Evolutionary conservation across 2,329 filamentous ascomycete species (phyloP).

Genomic region (Arthrinium puccinioides): DNA sequence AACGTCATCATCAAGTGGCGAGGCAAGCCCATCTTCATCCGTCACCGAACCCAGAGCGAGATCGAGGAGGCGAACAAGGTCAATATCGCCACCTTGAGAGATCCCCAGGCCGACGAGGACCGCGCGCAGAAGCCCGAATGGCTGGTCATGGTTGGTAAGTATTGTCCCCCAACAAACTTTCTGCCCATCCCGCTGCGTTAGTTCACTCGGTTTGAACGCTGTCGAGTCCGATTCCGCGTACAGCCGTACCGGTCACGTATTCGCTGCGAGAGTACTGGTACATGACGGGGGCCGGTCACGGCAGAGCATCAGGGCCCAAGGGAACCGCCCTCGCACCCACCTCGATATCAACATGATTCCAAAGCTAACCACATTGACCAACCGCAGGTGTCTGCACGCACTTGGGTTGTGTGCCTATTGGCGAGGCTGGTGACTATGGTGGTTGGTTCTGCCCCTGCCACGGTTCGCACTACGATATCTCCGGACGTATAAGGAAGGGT

Average conservation of each 20-base stretch:
- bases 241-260: no score
- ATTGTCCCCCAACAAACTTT: no score
- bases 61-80: constrained; percentile 91
- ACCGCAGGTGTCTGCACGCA: constrained; percentile 89
- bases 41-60: constrained; percentile 88
- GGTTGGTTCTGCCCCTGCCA: constrained; percentile 99
- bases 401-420: constrained; percentile 97
- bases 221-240: no score
- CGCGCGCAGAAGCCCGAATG: constrained; percentile 98
- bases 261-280: no score
- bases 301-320: no score
- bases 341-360: no score
- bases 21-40: constrained; percentile 99
- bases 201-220: no score
- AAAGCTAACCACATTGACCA: constrained; percentile 13
- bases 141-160: constrained; percentile 92
- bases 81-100: constrained; percentile 75
- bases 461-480: constrained; percentile 99
- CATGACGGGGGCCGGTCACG: no score
- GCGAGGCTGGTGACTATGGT: constrained; percentile 94
- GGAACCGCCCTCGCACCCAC: no score
- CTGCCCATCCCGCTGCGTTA: no score
- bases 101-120: constrained; percentile 84
- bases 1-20: constrained; percentile 99
- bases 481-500: constrained; percentile 94